These are phyloP conservation scores for Leptodontidium sp. DNA, from an alignment of 2,329 filamentous ascomycete species.

Conservation along the genomic window DNA sequence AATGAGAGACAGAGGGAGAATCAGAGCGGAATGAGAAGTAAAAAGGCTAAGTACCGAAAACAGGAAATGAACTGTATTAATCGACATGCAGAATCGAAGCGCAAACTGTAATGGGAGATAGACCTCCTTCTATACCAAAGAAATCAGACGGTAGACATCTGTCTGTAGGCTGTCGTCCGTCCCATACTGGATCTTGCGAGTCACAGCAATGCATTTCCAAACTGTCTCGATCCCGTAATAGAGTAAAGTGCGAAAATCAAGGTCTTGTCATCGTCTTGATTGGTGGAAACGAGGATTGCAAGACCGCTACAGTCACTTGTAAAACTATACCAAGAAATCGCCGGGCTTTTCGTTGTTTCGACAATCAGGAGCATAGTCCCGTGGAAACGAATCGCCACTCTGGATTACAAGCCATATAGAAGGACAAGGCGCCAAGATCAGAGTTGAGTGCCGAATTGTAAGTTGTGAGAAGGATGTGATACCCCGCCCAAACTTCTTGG, in stretches of 20 bases:
- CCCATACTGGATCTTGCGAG: neutral
- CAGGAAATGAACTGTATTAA: slow-evolving; percentile 11
- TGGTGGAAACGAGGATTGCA: neutral
- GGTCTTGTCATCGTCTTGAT: neutral
- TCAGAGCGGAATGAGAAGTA: slow-evolving; percentile 1
- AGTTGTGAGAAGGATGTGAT: neutral
- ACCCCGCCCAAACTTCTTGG: slow-evolving; percentile 16
- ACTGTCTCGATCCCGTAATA: neutral
- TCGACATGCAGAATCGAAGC: slow-evolving; percentile 13
- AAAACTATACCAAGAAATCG: slow-evolving; percentile 13
- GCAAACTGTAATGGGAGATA: neutral
- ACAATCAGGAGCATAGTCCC: neutral
- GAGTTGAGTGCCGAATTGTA: neutral
- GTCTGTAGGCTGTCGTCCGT: neutral
- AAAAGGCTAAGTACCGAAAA: slow-evolving; percentile 12
- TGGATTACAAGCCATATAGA: neutral
- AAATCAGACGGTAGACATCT: slow-evolving; percentile 3
- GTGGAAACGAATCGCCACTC: neutral
- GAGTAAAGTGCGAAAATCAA: slow-evolving; percentile 1
- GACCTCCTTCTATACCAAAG: slow-evolving; percentile 9
- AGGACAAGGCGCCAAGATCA: neutral
- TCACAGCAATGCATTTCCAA: neutral
- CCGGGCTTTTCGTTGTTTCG: neutral
- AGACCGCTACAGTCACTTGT: neutral
- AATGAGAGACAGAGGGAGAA: slow-evolving; percentile 14